Conservation (phyloP, 2,329 filamentous ascomycete genomes). For the Pestalotiopsis sp. region DNA sequence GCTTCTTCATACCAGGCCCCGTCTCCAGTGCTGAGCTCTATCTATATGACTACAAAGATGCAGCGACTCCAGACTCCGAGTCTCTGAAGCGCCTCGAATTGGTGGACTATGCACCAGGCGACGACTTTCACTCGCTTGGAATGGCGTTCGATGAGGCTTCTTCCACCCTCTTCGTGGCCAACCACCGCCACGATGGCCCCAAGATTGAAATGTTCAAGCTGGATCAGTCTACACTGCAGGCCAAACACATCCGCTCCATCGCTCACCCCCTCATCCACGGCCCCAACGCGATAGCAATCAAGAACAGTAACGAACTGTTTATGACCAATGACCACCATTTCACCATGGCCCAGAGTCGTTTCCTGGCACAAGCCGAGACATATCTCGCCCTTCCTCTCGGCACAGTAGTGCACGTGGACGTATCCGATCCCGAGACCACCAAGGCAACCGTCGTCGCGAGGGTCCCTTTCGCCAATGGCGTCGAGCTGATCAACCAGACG, state of each 20-base stretch:
- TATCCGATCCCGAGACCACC: conserved; percentile 17
- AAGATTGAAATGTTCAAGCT: conserved; percentile 40
- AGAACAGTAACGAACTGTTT: conserved; percentile 36
- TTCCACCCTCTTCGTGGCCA: conserved; percentile 36
- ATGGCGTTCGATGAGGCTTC: conserved; percentile 36
- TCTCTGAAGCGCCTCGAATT: conserved; percentile 25
- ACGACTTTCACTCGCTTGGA: conserved; percentile 40
- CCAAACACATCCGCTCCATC: conserved; percentile 36
- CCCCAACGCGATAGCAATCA: conserved; percentile 39
- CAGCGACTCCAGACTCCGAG: conserved; percentile 18
- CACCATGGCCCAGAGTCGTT: conserved; percentile 19
- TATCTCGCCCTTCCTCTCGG: conserved; percentile 32
- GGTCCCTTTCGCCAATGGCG: conserved; percentile 41
- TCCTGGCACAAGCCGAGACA: conserved; percentile 34
- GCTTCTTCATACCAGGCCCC: conserved; percentile 28
- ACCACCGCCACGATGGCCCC: conserved; percentile 35
- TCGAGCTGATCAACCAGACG: conserved; percentile 38
- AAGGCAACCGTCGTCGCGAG: conserved; percentile 29
- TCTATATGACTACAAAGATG: conserved; percentile 35
- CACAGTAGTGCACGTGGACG: conserved; percentile 36
- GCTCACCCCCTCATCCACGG: conserved; percentile 36
- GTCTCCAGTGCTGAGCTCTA: conserved; percentile 32
- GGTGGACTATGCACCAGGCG: conserved; percentile 20
- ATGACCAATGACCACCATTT: conserved; percentile 43
- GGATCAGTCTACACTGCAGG: conserved; percentile 31